Base-by-base conservation (phyloP, 1,284 basidiomycete species). In the Pseudozyma pruni region DNA sequence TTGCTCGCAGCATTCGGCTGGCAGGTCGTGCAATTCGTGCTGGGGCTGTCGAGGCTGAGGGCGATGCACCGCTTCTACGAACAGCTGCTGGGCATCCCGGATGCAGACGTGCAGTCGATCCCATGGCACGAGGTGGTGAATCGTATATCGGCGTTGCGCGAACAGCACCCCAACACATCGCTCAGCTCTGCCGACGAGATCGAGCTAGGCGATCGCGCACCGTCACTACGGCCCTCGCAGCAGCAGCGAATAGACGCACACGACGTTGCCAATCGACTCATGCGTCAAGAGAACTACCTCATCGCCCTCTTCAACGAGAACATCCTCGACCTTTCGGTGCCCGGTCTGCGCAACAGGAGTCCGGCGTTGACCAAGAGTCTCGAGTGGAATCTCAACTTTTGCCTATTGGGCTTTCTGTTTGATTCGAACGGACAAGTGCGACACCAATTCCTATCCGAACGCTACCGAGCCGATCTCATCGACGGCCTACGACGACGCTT, bases 241-340 rank as follows among this genome's bases (percentile, higher is more conserved):
- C 57, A 68, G 23, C 57, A 70, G 33, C 52, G 53, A 9, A 40
- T 80, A 11, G 95, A 99, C 78, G 96, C 95, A 0, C 96, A 98
- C 82, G 94, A 98, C 81, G 88, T 95, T 51, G 93, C 93, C 6
- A 95, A 94, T 81, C 90, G 96, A 43, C 96, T 99, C 78, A 89
- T 98, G 88, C 88, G 95, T 17, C 92, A 96, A 82, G 94, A 98
- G 83, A 99, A 99, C 84, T 99, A 97, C 83, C 87, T 99, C 46
- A 96, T 98, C 60, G 94, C 95, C 0, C 84, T 99, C 14, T 97
- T 98, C 85, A 98, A 98, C 85, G 97, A 97, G 80, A 93, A 96
- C 74, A 84, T 98, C 4, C 86, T 98, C 41, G 91, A 98, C 83
- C 86, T 98, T 13, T 89, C 89, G 7, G 87, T 87, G 2, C 94